These are phyloP conservation scores for Botrytis tulipae DNA, from an alignment of 2,329 filamentous ascomycete genomes.

Conservation along the genomic window DNA sequence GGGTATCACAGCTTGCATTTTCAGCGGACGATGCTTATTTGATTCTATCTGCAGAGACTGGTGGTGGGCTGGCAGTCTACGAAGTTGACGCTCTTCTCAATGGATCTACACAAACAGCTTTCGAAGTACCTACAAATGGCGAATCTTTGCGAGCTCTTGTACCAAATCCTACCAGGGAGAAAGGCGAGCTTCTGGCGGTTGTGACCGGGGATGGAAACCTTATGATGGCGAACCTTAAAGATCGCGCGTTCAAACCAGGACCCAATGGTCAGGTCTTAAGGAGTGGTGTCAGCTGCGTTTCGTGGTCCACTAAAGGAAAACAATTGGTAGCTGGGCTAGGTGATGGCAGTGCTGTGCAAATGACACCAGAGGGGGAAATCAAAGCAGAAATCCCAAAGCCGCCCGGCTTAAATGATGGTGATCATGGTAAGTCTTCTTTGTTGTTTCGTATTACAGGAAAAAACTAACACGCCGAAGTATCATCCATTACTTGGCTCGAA, in stretches of 20 bases:
- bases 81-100: conserved; percentile 67
- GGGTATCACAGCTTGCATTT: conserved; percentile 86
- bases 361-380: conserved; percentile 75
- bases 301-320: conserved; percentile 92
- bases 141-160: conserved; percentile 69
- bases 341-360: conserved; percentile 76
- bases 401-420: conserved; percentile 59
- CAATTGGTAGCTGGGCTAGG: conserved; percentile 83
- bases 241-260: conserved; percentile 56
- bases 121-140: conserved; percentile 75
- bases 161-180: conserved; percentile 76
- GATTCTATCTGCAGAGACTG: conserved; percentile 76
- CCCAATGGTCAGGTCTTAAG: conserved; percentile 65
- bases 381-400: conserved; percentile 80
- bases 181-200: conserved; percentile 73
- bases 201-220: conserved; percentile 80
- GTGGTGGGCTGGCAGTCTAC: conserved; percentile 81
- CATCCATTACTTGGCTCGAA: conserved; percentile 82
- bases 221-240: conserved; percentile 76
- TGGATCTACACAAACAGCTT: conserved; percentile 64
- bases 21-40: conserved; percentile 85
- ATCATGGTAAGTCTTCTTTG: conserved; percentile 58
- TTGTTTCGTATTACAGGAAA: conserved; percentile 20
- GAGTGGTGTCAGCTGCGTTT: conserved; percentile 74
- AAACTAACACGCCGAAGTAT: conserved; percentile 52